Evolutionary conservation across 148 eudicot species (phyloP).

Genomic region (Oxyria digyna): DNA sequence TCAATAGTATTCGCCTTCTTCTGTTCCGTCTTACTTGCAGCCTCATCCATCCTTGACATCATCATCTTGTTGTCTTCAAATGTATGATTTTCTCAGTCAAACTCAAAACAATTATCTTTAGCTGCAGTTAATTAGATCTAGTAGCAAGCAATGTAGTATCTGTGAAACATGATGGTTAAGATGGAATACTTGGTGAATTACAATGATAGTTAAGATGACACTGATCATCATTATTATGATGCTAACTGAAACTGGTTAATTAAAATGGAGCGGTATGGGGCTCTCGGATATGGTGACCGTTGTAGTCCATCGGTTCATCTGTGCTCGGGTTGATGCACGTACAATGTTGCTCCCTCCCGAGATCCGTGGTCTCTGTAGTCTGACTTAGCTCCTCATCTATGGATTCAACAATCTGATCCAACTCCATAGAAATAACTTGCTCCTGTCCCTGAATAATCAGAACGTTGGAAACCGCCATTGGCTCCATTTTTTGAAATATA

Average conservation of each 20-base stretch:
- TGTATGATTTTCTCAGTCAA: not conserved
- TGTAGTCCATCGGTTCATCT: not conserved
- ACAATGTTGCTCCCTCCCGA: not conserved
- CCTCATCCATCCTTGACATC: slow-evolving; percentile 52
- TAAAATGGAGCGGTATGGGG: slow-evolving; percentile 5
- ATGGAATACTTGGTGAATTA: not conserved
- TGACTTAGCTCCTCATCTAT: not conserved
- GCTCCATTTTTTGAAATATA: slow-evolving; percentile 6
- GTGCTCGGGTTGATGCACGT: not conserved
- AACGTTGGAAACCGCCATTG: not conserved
- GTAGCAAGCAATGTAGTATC: not conserved
- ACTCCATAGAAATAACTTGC: not conserved
- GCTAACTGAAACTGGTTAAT: not conserved
- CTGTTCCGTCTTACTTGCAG: slow-evolving; percentile 64
- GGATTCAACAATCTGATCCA: not conserved
- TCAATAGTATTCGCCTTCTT: slow-evolving; percentile 75
- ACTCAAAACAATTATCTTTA: too few relatives aligned
- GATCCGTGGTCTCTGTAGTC: not conserved
- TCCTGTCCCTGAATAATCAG: slow-evolving; percentile 7
- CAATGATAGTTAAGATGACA: not conserved
- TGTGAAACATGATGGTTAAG: not conserved
- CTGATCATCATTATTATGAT: not conserved
- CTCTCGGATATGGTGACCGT: slow-evolving; percentile 1
- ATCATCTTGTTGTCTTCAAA: slow-evolving; percentile 19
- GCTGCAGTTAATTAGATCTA: not conserved